Conservation (phyloP, 2,329 filamentous ascomycete species). For the Cercospora sojina region DNA sequence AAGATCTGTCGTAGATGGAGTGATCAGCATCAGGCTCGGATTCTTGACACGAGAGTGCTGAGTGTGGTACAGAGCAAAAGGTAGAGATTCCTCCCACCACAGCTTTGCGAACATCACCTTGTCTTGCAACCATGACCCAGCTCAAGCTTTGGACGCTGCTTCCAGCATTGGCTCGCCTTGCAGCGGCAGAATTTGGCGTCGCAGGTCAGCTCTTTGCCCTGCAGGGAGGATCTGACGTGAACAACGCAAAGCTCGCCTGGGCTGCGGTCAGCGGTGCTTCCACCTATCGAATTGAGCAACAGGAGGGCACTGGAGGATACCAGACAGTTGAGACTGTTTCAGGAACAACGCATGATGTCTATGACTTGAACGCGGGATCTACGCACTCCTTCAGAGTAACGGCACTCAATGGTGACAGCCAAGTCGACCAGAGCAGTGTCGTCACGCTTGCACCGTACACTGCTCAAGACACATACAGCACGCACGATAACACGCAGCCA, state of each 20-base stretch:
- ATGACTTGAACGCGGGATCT: constrained; percentile 13
- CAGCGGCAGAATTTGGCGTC: constrained; percentile 19
- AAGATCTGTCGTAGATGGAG: neutral
- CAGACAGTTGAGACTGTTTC: constrained; percentile 16
- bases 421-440: constrained; percentile 17
- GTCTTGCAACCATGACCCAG: neutral
- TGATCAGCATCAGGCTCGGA: neutral
- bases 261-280: constrained; percentile 14
- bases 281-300: constrained; percentile 19
- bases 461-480: constrained; percentile 17
- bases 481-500: constrained; percentile 24
- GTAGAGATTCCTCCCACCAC: neutral
- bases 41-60: neutral
- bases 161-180: constrained; percentile 5
- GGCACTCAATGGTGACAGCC: constrained; percentile 15
- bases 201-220: constrained; percentile 26
- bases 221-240: constrained; percentile 15
- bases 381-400: constrained; percentile 18
- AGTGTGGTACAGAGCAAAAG: neutral
- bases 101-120: neutral
- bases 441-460: constrained; percentile 13
- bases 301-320: constrained; percentile 13
- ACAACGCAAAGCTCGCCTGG: constrained; percentile 27
- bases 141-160: constrained; percentile 1
- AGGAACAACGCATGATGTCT: constrained; percentile 20